Base-by-base conservation (phyloP, 1,284 basidiomycete genomes). In the Ustilago hordei region DNA sequence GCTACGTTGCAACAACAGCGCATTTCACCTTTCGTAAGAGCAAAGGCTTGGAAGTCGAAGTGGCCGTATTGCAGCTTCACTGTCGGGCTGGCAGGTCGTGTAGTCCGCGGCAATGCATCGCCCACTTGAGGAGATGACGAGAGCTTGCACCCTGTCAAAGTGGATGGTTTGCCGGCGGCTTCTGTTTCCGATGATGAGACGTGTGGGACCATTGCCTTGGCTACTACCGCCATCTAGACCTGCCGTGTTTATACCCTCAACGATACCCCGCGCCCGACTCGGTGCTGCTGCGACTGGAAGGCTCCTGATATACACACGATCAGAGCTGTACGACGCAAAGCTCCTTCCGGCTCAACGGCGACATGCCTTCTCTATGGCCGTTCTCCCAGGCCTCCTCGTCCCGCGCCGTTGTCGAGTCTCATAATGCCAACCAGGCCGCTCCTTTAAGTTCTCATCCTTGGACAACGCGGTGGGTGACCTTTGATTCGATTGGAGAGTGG, bases 301-400 rank as follows among this genome's bases (percentile, higher is more conserved):
- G 47, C 47, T 50, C 47, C 31, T 32, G 23, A 32, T 13, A 48
- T 53, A 53, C 34, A 53, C 34, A 34, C 52, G 52, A 19, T 54
- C 34, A 54, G 52, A 54, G 52, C 31, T 32, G 47, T 15, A 12
- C 23, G 8, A 50, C 28, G 13, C 31, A 23, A 12, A 50, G 47
- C 8, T 50, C 43, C 17, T 6, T 7, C 28, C n/a, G 47, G 28
- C 13, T 9, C 31, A 12, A 12, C 13, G 3, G 11, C 41, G 15
- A 38, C 19, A 63, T 63, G 60, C 43, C 43, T 23, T 61, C 58
- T 3, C 38, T 61, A 34, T 60, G 53, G 59, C 59, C 53, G 6
- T 57, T 67, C 53, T 32, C 48, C 13, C 23, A 11, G 12, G 43
- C 58, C 38, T 47, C 61, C n/a, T 45, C 43, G 9, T 45, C 36